A percentile compares a stretch with the other conserved stretches of the same genome.
These are phyloP conservation scores for Aureobasidium sp. DNA, from an alignment of 2,329 filamentous ascomycete species.

Conservation along the genomic window DNA sequence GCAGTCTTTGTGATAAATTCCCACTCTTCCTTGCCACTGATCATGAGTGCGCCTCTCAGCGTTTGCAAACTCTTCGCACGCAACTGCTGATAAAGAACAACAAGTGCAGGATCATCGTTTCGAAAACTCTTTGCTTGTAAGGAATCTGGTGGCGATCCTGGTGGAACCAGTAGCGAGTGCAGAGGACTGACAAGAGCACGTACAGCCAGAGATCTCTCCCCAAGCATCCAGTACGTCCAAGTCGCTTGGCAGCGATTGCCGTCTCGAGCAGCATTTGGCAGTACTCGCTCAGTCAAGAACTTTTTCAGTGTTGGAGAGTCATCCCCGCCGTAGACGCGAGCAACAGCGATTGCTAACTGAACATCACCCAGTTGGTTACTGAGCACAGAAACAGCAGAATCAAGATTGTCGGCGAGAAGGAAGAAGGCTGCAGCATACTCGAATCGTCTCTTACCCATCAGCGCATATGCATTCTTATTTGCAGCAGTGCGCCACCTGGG, in stretches of 20 bases:
- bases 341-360: conserved; percentile 89
- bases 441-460: conserved; percentile 92
- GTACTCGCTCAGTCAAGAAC: conserved; percentile 82
- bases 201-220: conserved; percentile 84
- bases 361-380: conserved; percentile 88
- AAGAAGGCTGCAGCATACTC: conserved; percentile 98
- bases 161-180: conserved; percentile 75
- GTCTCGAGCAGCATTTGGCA: conserved; percentile 79
- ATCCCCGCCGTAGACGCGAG: conserved; percentile 90
- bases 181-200: conserved; percentile 77
- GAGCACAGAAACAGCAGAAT: conserved; percentile 88
- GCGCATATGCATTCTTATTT: conserved; percentile 95
- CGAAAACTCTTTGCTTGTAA: conserved; percentile 83
- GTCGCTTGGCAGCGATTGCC: conserved; percentile 95
- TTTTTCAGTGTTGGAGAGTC: conserved; percentile 76
- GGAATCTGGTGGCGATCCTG: conserved; percentile 64
- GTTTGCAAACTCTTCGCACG: conserved; percentile 85
- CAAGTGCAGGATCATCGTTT: conserved; percentile 89
- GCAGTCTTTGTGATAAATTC: conserved; percentile 90
- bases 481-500: conserved; percentile 89
- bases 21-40: conserved; percentile 85
- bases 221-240: conserved; percentile 96
- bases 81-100: conserved; percentile 89
- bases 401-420: conserved; percentile 84
- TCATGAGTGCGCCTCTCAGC: conserved; percentile 83